Conservation (phyloP, 495 filamentous ascomycete species). For the Lophiotrema nucula region DNA sequence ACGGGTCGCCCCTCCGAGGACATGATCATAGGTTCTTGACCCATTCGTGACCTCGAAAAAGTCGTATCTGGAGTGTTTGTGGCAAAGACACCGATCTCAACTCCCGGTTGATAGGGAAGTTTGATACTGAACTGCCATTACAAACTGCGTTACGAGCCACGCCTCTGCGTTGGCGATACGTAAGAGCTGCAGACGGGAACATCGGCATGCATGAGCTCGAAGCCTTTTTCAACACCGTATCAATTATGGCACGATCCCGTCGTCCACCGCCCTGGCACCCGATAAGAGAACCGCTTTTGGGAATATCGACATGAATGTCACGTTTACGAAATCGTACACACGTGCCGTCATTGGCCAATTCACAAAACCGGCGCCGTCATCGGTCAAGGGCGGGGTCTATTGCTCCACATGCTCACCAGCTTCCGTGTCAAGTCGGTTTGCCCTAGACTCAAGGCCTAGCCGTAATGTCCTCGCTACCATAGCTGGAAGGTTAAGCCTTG, state of each 20-base stretch:
- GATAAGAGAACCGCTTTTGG: constrained; percentile 12
- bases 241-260: neutral
- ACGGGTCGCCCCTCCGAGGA: neutral
- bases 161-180: constrained; percentile 29
- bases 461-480: neutral
- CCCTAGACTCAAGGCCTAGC: constrained; percentile 8
- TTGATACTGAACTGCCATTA: neutral
- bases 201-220: constrained; percentile 22
- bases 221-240: neutral
- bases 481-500: neutral
- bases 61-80: neutral
- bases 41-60: too few species aligned
- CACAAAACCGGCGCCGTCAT: constrained; percentile 6
- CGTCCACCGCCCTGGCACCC: constrained; percentile 4
- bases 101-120: neutral
- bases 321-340: constrained; percentile 25
- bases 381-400: constrained; percentile 15
- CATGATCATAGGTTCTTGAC: neutral
- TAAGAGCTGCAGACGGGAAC: constrained; percentile 29
- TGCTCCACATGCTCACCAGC: constrained; percentile 3
- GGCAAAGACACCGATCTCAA: constrained; percentile 1
- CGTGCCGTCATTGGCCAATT: constrained; percentile 21
- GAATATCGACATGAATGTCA: constrained; percentile 14
- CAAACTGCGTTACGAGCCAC: constrained; percentile 8
- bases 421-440: neutral